phyloP scores from a whole-genome alignment of 2,329 filamentous ascomycete species.

The Fusarium globosum region DNA sequence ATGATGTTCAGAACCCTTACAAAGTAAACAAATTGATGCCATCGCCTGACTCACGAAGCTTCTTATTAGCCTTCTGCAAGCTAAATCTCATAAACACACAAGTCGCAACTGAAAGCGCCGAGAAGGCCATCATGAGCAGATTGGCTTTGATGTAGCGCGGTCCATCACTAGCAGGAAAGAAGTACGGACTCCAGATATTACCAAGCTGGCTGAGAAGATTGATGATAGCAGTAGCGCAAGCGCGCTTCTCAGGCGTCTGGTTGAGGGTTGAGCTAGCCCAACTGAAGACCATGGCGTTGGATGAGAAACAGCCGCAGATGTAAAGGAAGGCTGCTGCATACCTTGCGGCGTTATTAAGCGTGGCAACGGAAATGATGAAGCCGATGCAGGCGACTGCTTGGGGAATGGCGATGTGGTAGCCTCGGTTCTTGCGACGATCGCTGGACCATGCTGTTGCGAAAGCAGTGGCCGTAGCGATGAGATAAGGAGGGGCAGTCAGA shows the following conservation, averaged over 20 bases:
- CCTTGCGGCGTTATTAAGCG: constrained; percentile 29
- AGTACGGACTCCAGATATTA: constrained; percentile 45
- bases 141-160: constrained; percentile 41
- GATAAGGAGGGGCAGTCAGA: constrained; percentile 1
- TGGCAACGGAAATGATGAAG: constrained; percentile 41
- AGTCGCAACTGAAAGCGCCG: not conserved
- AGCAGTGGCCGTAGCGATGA: not conserved
- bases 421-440: constrained; percentile 35
- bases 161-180: constrained; percentile 39
- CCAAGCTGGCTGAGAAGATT: constrained; percentile 40
- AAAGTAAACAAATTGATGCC: not conserved
- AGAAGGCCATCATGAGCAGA: constrained; percentile 39
- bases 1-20: not conserved
- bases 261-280: constrained; percentile 36
- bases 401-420: constrained; percentile 33
- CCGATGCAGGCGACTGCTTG: constrained; percentile 31
- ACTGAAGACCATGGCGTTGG: constrained; percentile 33
- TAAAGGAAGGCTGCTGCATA: constrained; percentile 41
- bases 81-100: not conserved
- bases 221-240: constrained; percentile 39
- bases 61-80: not conserved
- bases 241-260: constrained; percentile 42
- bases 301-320: constrained; percentile 30
- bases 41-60: not conserved
- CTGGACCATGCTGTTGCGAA: constrained; percentile 39